Evolutionary conservation across 495 filamentous ascomycete genomes (phyloP).

Genomic region (Neurospora sp.): DNA sequence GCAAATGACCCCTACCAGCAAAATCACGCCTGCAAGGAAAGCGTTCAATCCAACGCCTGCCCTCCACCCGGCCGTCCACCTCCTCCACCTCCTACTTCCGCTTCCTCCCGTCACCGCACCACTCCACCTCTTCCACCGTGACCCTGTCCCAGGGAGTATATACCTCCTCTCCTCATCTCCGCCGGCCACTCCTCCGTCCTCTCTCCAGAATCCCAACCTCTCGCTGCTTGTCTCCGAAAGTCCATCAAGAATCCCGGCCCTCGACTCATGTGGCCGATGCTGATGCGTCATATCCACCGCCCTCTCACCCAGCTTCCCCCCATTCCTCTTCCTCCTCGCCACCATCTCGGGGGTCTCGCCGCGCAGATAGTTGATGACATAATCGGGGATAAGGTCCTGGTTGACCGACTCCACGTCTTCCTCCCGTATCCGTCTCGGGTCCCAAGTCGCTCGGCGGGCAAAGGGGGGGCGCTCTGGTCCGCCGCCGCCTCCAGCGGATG

Average conservation of each 20-base stretch:
- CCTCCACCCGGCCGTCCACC: constrained; percentile 25
- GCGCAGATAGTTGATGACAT: constrained; percentile 34
- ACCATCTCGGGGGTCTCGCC: constrained; percentile 35
- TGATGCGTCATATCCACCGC: constrained; percentile 20
- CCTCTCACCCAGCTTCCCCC: constrained; percentile 22
- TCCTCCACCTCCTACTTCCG: constrained; percentile 6
- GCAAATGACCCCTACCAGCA: constrained; percentile 29
- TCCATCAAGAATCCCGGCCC: constrained; percentile 27
- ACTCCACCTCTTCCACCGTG: background rate
- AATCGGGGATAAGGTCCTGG: constrained; percentile 33
- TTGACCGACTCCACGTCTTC: constrained; percentile 18
- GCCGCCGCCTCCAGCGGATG: background rate
- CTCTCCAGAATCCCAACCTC: background rate
- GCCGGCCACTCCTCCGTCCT: constrained; percentile 1
- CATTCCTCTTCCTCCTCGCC: constrained; percentile 28
- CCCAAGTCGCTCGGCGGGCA: constrained; percentile 16
- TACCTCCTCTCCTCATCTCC: constrained; percentile 9
- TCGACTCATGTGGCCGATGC: constrained; percentile 18
- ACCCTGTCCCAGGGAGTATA: background rate
- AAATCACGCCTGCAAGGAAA: constrained; percentile 24
- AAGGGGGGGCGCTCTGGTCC: background rate
- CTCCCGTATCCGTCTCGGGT: constrained; percentile 8
- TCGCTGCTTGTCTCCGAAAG: constrained; percentile 2
- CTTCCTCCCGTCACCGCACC: background rate
- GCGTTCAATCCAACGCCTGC: constrained; percentile 30